Percentiles rank a stretch among this genome's conserved stretches.
These are phyloP conservation scores for Bruguiera hainesii DNA, from an alignment of 441 rosid genomes.

Conservation along the genomic window DNA sequence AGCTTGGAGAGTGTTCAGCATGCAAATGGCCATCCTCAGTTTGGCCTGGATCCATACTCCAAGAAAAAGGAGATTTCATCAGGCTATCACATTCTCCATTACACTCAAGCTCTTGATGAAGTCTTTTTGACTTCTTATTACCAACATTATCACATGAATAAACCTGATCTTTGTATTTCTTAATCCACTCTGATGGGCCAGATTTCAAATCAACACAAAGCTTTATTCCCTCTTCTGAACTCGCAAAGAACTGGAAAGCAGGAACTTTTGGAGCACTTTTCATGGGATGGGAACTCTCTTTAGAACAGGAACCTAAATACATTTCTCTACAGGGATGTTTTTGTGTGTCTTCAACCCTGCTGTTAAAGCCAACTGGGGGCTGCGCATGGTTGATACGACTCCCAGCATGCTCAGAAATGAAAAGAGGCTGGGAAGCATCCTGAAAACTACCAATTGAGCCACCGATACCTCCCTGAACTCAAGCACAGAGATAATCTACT, in stretches of 20 bases:
- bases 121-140: conserved; percentile 37
- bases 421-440: conserved; percentile 28
- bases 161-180: conserved; percentile 51
- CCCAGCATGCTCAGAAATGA: conserved; percentile 32
- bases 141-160: conserved; percentile 39
- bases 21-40: conserved; percentile 28
- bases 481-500: not conserved
- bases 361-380: conserved; percentile 26
- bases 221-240: conserved; percentile 69
- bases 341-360: conserved; percentile 24
- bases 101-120: conserved; percentile 37
- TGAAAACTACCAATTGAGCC: conserved; percentile 22
- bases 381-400: conserved; percentile 25
- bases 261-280: conserved; percentile 26
- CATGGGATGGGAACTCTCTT: conserved; percentile 20
- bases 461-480: conserved; percentile 27
- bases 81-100: conserved; percentile 44
- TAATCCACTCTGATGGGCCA: conserved; percentile 66
- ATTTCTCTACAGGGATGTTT: conserved; percentile 24
- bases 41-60: conserved; percentile 29
- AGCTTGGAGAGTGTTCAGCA: conserved; percentile 32
- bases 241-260: conserved; percentile 66
- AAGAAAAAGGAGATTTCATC: conserved; percentile 29
- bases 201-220: conserved; percentile 75
- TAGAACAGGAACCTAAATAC: conserved; percentile 30